Percentiles rank a stretch among this genome's conserved stretches.
phyloP scores from a whole-genome alignment of 257 asterid genomes.

The Solanum etuberosum region DNA sequence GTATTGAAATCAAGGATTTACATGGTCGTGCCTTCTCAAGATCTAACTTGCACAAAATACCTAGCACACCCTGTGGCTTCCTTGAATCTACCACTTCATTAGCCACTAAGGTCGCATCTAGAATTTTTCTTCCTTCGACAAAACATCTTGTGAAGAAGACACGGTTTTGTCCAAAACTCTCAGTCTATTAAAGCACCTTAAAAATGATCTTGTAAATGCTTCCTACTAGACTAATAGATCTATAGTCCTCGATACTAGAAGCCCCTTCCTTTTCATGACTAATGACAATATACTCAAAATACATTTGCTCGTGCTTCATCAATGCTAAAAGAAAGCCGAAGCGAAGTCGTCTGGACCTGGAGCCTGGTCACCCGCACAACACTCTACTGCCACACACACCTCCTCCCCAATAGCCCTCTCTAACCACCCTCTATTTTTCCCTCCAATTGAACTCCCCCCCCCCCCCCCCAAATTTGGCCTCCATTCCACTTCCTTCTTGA shows the following conservation, averaged over 20 bases:
- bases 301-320: background rate
- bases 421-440: background rate
- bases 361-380: background rate
- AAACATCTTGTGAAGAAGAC: background rate
- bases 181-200: background rate
- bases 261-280: background rate
- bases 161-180: background rate
- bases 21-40: background rate
- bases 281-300: background rate
- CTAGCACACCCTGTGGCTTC: background rate
- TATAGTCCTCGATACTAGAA: background rate
- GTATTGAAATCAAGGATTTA: background rate
- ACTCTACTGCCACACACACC: no score
- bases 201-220: background rate
- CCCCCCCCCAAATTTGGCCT: background rate
- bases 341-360: background rate
- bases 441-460: background rate
- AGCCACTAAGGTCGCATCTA: background rate
- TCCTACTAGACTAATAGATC: background rate
- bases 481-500: background rate
- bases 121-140: background rate
- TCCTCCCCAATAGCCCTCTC: background rate
- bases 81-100: background rate
- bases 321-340: background rate
- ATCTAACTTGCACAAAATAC: background rate